Conservation (phyloP, 805 yeast species). For the Jamesozyma gamospora region DNA sequence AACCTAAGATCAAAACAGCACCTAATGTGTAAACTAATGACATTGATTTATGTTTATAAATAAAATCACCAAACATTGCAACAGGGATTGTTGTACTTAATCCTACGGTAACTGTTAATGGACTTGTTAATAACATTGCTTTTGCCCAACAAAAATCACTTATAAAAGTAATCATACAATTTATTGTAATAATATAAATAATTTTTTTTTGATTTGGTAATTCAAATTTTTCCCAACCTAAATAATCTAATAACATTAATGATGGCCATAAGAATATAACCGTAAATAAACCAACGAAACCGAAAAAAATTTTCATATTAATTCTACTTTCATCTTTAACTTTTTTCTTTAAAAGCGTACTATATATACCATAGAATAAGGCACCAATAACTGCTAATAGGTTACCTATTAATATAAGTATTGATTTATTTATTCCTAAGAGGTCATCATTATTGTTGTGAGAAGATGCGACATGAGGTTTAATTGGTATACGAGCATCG, state of each 20-base stretch:
- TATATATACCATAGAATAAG: slow-evolving; percentile 80
- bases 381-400: slow-evolving; percentile 76
- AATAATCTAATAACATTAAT: slow-evolving; percentile 49
- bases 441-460: slow-evolving; percentile 6
- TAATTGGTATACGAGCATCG: slow-evolving; percentile 33
- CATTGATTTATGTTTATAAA: slow-evolving; percentile 55
- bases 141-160: slow-evolving; percentile 95
- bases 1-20: slow-evolving; percentile 67
- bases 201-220: slow-evolving; percentile 50
- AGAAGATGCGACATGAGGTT: not conserved
- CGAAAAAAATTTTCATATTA: slow-evolving; percentile 83
- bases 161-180: slow-evolving; percentile 69
- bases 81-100: slow-evolving; percentile 87
- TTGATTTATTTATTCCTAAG: slow-evolving; percentile 16
- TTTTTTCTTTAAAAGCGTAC: slow-evolving; percentile 67
- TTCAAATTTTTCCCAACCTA: slow-evolving; percentile 61
- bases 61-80: slow-evolving; percentile 83
- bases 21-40: slow-evolving; percentile 63
- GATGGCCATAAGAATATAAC: slow-evolving; percentile 74
- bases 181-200: slow-evolving; percentile 44
- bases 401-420: slow-evolving; percentile 54
- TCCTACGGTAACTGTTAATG: slow-evolving; percentile 92
- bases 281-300: slow-evolving; percentile 86
- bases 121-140: slow-evolving; percentile 87
- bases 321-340: slow-evolving; percentile 66